These are phyloP conservation scores for Glycyrrhiza uralensis DNA, from an alignment of 306 rosid genomes.

Conservation along the genomic window DNA sequence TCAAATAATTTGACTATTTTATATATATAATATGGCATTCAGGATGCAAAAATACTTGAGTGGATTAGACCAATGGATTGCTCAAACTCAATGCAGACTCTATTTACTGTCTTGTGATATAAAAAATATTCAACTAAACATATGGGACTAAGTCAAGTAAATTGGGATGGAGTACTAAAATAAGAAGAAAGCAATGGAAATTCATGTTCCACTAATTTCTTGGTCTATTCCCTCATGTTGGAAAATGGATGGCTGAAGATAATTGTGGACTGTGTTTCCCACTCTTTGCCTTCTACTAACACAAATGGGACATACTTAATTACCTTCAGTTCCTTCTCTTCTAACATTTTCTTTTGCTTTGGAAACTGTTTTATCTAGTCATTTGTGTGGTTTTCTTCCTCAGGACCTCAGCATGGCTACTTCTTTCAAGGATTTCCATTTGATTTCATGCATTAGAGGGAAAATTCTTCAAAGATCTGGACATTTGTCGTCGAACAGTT, in stretches of 20 bases:
- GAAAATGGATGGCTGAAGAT: neutral
- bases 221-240: neutral
- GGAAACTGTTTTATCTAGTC: slow-evolving; percentile 25
- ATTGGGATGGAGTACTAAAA: neutral
- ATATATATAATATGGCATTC: slow-evolving; percentile 32
- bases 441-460: slow-evolving; percentile 26
- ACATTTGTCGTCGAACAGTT: slow-evolving; percentile 60
- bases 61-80: slow-evolving; percentile 3
- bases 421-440: slow-evolving; percentile 31
- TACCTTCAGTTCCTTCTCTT: slow-evolving; percentile 49
- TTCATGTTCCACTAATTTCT: neutral
- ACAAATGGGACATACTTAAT: neutral
- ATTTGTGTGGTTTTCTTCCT: slow-evolving; percentile 15
- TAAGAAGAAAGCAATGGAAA: neutral
- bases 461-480: slow-evolving; percentile 25
- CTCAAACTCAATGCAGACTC: slow-evolving; percentile 9
- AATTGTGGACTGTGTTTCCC: neutral
- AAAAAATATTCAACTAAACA: neutral
- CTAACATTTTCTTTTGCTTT: slow-evolving; percentile 40
- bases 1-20: neutral
- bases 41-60: slow-evolving; percentile 40
- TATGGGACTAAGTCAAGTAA: neutral
- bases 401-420: slow-evolving; percentile 4
- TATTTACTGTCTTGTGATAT: neutral
- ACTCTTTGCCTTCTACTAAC: neutral